phyloP scores from a whole-genome alignment of 306 rosid species.

The Vigna unguiculata region DNA sequence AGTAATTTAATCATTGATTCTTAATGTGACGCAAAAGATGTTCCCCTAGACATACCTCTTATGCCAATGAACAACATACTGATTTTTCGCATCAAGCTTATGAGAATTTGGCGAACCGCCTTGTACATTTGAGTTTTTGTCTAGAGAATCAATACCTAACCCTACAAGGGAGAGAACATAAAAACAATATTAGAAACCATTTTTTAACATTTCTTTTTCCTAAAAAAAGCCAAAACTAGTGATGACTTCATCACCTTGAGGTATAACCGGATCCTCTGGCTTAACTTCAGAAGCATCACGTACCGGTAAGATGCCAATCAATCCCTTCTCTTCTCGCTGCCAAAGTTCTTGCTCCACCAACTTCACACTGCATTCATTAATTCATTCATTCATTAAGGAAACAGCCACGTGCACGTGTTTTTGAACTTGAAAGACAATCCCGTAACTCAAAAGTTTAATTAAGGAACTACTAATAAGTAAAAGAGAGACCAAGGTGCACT shows the following conservation, averaged over 20 bases:
- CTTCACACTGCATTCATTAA: conserved; percentile 69
- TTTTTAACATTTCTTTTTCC: no score
- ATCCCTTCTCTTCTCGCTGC: conserved; percentile 98
- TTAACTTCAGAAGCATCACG: conserved; percentile 84
- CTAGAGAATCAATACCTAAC: conserved; percentile 68
- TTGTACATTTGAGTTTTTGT: conserved; percentile 70
- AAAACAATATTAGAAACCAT: neutral
- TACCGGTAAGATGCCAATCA: conserved; percentile 93
- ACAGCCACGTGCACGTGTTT: conserved; percentile 2
- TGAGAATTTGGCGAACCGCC: conserved; percentile 71
- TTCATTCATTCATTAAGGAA: no score
- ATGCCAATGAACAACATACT: conserved; percentile 93
- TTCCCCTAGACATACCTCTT: conserved; percentile 59
- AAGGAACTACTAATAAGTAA: no score
- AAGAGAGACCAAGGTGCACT: no score
- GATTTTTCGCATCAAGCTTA: conserved; percentile 68
- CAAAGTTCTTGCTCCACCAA: conserved; percentile 99
- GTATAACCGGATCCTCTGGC: conserved; percentile 56
- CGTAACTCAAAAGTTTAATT: no score
- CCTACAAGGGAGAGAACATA: conserved; percentile 39
- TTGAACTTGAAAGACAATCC: no score
- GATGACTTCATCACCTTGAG: conserved; percentile 66
- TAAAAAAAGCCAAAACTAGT: neutral
- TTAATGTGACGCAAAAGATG: conserved; percentile 1
- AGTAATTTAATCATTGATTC: no score